Conservation (phyloP, 768 basidiomycete genomes). For the Auricularia cornea region DNA sequence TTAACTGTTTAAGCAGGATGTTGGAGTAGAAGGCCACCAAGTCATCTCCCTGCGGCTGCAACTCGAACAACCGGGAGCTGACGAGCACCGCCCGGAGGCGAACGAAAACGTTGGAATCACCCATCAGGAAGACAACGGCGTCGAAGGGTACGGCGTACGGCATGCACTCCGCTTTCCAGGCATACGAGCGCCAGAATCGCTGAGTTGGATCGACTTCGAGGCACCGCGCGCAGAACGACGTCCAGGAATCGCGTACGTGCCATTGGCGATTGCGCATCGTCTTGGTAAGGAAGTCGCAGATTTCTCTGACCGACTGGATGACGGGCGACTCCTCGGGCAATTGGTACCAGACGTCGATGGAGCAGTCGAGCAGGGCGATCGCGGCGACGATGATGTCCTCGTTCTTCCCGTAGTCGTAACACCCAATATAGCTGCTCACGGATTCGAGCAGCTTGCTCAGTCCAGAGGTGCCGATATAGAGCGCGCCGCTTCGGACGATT, state of each 20-base stretch:
- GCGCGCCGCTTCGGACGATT: constrained; percentile 44
- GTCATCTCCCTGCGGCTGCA: background rate
- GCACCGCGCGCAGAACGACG: background rate
- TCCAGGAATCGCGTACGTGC: background rate
- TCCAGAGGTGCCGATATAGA: constrained; percentile 43
- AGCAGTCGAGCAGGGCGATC: constrained; percentile 56
- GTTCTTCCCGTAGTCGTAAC: constrained; percentile 43
- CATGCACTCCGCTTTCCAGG: background rate
- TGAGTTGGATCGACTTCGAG: background rate
- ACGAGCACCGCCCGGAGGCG: no score
- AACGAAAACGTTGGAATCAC: background rate
- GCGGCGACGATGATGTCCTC: constrained; percentile 45
- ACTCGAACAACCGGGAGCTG: no score
- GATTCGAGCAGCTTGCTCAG: constrained; percentile 46
- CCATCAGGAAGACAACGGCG: background rate
- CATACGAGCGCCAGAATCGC: background rate
- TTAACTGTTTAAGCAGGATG: background rate
- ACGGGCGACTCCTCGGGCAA: background rate
- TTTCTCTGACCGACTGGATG: background rate
- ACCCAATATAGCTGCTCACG: constrained; percentile 46
- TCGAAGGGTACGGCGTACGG: background rate
- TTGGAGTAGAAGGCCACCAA: background rate
- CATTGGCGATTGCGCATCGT: background rate
- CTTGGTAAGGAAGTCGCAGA: background rate
- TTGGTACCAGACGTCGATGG: constrained; percentile 49